A percentile compares a stretch with the other conserved stretches of the same genome.
phyloP scores from a whole-genome alignment of 805 yeast species.

The Ogataea dorogensis region DNA sequence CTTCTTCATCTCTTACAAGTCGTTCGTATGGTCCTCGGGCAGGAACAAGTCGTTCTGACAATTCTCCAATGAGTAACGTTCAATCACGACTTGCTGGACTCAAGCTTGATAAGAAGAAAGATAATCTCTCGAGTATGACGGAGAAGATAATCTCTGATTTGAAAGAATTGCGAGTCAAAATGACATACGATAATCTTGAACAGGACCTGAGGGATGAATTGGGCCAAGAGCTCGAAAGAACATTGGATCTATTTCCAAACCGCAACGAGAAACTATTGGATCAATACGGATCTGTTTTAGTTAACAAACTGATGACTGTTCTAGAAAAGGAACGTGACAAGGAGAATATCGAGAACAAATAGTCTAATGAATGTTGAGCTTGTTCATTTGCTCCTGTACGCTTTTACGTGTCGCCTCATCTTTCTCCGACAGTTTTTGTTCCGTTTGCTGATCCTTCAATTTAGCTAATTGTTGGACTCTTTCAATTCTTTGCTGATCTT shows the following conservation, averaged over 20 bases:
- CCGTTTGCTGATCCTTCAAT: slow-evolving; percentile 45
- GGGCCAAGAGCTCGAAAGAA: slow-evolving; percentile 15
- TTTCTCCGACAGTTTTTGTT: slow-evolving; percentile 16
- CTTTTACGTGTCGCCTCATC: slow-evolving; percentile 22
- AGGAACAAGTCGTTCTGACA: slow-evolving; percentile 9
- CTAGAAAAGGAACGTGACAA: slow-evolving; percentile 11
- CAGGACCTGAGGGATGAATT: slow-evolving; percentile 5
- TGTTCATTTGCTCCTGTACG: slow-evolving; percentile 25
- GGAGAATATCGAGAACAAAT: slow-evolving; percentile 18
- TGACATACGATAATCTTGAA: slow-evolving; percentile 7
- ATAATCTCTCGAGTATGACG: slow-evolving; percentile 1
- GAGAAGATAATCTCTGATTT: slow-evolving; percentile 9
- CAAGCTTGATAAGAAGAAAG: slow-evolving; percentile 10
- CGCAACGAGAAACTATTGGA: slow-evolving; percentile 19
- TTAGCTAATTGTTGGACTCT: slow-evolving; percentile 49
- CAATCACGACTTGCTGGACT: slow-evolving; percentile 15
- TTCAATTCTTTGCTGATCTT: slow-evolving; percentile 56
- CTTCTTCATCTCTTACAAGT: slow-evolving; percentile 9
- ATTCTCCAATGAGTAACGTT: slow-evolving; percentile 12
- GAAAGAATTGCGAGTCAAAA: slow-evolving; percentile 11
- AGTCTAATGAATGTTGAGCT: slow-evolving; percentile 11
- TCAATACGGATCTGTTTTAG: slow-evolving; percentile 14
- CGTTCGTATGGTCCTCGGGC: slow-evolving; percentile 16
- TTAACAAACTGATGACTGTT: slow-evolving; percentile 9
- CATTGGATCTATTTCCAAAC: slow-evolving; percentile 21